Base-by-base conservation (phyloP, 2,329 filamentous ascomycete species). In the Colletotrichum godetiae region DNA sequence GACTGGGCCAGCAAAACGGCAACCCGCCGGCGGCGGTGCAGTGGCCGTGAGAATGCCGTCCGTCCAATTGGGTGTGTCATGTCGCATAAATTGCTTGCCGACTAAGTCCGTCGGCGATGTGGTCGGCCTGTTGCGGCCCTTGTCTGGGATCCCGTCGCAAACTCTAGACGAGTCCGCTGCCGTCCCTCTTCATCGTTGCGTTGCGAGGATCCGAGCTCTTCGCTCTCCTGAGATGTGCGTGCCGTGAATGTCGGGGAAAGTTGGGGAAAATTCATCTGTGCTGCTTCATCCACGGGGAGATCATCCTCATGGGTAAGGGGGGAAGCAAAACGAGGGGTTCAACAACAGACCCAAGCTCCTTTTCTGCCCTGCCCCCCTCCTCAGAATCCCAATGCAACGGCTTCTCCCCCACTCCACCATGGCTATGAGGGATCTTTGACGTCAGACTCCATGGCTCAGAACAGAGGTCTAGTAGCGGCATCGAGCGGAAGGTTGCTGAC, bases 311-410 rank as follows among this genome's bases (percentile, higher is more conserved):
- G 15, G 27, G 29, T 58, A 33, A n/a, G 27, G 55, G 55, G 5
- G 27, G 42, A 49, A 57, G 27, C 13, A 11, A 35, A 7, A 58
- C 29, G 29, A 22, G n/a, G 37, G 59, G 60, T 24, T 65, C 37
- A 7, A n/a, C 52, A 22, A 52, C 59, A 29, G 60, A 65, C 35
- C 67, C 60, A 69, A 69, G 60, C 67, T 65, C 53, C 60, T 42
- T 42, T 42, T 42, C 37, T 7, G 12, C 29, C 24, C 3, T 11
- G 8, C 52, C n/a, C n/a, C 29, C 15, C 35, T 27, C 29, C 58
- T 35, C 49, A 15, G 10, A 27, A 29, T 42, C 15, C 15, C 37
- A 42, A 42, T 35, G 58, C 35, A 42, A 35, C 67, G 19, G 58
- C 66, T 46, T 29, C 46, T 35, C 35, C 27, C 58, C 58, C 58